phyloP scores from a whole-genome alignment of 306 rosid genomes.

The Abrus precatorius region DNA sequence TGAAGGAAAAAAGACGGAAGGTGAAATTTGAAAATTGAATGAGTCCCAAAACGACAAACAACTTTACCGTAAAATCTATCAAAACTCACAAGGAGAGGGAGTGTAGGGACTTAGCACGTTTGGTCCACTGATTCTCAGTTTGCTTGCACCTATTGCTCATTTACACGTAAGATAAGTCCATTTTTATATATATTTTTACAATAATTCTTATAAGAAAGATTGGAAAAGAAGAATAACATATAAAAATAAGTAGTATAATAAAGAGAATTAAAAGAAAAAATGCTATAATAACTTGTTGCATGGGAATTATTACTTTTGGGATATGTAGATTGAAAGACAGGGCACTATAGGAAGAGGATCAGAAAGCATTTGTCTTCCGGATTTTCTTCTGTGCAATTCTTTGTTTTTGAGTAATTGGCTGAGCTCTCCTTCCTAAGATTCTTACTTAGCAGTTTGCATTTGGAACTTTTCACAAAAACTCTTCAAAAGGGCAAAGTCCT shows the following conservation, averaged over 20 bases:
- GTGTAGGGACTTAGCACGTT: conserved; percentile 31
- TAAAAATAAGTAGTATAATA: no score
- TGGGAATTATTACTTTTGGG: not conserved
- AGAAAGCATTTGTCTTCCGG: not conserved
- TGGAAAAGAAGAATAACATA: no score
- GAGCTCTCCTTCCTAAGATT: conserved; percentile 7
- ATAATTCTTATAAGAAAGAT: no score
- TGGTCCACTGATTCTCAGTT: conserved; percentile 22
- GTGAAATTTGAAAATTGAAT: conserved; percentile 37
- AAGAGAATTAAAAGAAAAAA: no score
- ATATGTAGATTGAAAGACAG: conserved; percentile 29
- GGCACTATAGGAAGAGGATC: conserved; percentile 16
- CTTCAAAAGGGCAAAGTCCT: not conserved
- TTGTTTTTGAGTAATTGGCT: not conserved
- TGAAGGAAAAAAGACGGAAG: not conserved
- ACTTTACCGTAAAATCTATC: conserved; percentile 57
- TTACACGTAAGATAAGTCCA: no score
- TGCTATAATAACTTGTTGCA: no score
- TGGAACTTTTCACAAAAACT: not conserved
- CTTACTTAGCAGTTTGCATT: conserved; percentile 22
- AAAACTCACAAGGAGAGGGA: conserved; percentile 24
- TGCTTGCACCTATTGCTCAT: not conserved
- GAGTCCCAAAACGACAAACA: conserved; percentile 59
- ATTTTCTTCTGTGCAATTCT: conserved; percentile 1
- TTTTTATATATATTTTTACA: no score